These are phyloP conservation scores for Elsinoe arachidis DNA, from an alignment of 2,329 filamentous ascomycete species.

Conservation along the genomic window DNA sequence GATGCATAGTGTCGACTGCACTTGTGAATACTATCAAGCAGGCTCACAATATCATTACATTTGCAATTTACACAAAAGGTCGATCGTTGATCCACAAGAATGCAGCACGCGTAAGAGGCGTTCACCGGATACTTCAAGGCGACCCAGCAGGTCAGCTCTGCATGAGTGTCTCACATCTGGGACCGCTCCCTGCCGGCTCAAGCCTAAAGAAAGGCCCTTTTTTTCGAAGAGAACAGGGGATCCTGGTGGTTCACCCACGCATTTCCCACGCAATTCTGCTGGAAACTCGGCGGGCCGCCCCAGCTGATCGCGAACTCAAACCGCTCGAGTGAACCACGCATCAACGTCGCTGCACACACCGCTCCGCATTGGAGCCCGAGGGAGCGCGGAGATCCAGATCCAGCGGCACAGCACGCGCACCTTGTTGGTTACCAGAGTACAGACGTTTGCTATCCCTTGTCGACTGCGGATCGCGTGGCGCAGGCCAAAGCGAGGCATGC, in stretches of 20 bases:
- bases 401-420: neutral
- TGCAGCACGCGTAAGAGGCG: neutral
- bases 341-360: neutral
- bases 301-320: neutral
- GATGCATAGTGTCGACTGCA: neutral
- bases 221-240: too few relatives aligned
- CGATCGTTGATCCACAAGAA: neutral
- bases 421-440: neutral
- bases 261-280: neutral
- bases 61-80: neutral
- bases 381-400: neutral
- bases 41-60: neutral
- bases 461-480: conserved; percentile 6
- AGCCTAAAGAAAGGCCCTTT: neutral
- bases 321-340: neutral
- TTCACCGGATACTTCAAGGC: conserved; percentile 1
- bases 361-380: neutral
- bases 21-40: neutral
- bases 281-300: neutral
- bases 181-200: neutral
- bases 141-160: neutral
- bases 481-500: conserved; percentile 2
- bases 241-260: too few relatives aligned
- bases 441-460: conserved; percentile 7
- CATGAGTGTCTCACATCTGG: neutral